Evolutionary conservation across 2,329 filamentous ascomycete species (phyloP).

Genomic region (Sporothrix euskadiensis): DNA sequence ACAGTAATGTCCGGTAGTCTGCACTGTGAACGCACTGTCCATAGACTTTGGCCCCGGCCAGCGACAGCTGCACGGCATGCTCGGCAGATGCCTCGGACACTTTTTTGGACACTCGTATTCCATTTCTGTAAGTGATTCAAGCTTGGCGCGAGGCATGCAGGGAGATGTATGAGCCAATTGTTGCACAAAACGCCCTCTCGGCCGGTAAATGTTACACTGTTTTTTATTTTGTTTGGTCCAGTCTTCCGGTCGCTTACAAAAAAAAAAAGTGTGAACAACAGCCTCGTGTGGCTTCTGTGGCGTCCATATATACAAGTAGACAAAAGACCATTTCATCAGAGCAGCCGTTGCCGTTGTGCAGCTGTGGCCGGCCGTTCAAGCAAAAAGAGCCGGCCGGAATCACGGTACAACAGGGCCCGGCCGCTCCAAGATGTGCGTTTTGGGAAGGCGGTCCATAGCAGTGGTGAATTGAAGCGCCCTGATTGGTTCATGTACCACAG

Average conservation of each 20-base stretch:
- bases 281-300: slow-evolving; percentile 20
- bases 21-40: slow-evolving; percentile 14
- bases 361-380: background rate
- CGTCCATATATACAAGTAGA: background rate
- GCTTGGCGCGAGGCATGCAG: background rate
- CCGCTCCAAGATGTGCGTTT: background rate
- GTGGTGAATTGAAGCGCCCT: background rate
- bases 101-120: background rate
- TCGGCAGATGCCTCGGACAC: background rate
- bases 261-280: background rate
- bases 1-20: background rate
- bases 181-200: slow-evolving; percentile 7
- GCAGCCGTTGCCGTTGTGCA: background rate
- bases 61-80: background rate
- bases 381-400: background rate
- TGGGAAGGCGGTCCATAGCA: slow-evolving; percentile 7
- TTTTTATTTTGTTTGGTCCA: background rate
- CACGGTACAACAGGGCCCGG: background rate
- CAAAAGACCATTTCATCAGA: background rate
- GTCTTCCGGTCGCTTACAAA: background rate
- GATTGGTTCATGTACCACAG: background rate
- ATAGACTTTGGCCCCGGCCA: background rate
- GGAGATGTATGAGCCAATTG: background rate
- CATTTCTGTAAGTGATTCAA: background rate
- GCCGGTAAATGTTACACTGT: background rate